A percentile compares a stretch with the other conserved stretches of the same genome.
phyloP scores from a whole-genome alignment of 2,329 filamentous ascomycete genomes.

The Beauveria scarabaeidicola region DNA sequence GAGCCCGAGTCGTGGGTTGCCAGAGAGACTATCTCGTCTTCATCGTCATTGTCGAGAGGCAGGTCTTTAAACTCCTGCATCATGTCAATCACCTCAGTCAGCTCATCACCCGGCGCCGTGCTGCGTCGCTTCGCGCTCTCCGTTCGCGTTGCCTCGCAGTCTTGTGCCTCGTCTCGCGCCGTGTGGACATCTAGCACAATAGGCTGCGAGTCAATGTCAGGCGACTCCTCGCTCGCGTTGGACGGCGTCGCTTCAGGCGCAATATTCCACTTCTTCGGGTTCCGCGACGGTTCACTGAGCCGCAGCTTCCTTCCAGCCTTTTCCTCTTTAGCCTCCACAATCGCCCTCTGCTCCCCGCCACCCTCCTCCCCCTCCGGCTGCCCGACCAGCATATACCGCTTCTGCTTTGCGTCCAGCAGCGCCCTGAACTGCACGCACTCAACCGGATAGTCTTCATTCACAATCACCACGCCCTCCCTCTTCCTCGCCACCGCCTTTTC shows the following conservation, averaged over 20 bases:
- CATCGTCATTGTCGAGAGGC: slow-evolving; percentile 43
- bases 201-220: slow-evolving; percentile 19
- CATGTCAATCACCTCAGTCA: slow-evolving; percentile 57
- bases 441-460: slow-evolving; percentile 60
- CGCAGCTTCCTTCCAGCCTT: slow-evolving; percentile 16
- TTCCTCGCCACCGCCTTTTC: slow-evolving; percentile 30
- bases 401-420: slow-evolving; percentile 50
- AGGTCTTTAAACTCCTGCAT: slow-evolving; percentile 52
- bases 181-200: slow-evolving; percentile 18
- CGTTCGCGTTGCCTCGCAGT: background rate
- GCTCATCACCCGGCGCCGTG: slow-evolving; percentile 35
- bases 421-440: slow-evolving; percentile 55
- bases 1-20: slow-evolving; percentile 13
- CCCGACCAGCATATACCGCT: slow-evolving; percentile 51
- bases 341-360: slow-evolving; percentile 24
- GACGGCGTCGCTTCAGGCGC: slow-evolving; percentile 29
- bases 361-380: slow-evolving; percentile 22
- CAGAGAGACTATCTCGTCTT: slow-evolving; percentile 25
- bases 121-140: background rate
- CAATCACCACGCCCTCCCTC: slow-evolving; percentile 37
- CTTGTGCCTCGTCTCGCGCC: background rate
- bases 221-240: slow-evolving; percentile 25
- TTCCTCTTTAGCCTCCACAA: slow-evolving; percentile 17
- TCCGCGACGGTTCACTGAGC: slow-evolving; percentile 37
- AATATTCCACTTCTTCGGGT: slow-evolving; percentile 30